Percentiles rank a stretch among this genome's conserved stretches.
These are phyloP conservation scores for Bassia scoparia DNA, from an alignment of 148 eudicot species.

Conservation along the genomic window DNA sequence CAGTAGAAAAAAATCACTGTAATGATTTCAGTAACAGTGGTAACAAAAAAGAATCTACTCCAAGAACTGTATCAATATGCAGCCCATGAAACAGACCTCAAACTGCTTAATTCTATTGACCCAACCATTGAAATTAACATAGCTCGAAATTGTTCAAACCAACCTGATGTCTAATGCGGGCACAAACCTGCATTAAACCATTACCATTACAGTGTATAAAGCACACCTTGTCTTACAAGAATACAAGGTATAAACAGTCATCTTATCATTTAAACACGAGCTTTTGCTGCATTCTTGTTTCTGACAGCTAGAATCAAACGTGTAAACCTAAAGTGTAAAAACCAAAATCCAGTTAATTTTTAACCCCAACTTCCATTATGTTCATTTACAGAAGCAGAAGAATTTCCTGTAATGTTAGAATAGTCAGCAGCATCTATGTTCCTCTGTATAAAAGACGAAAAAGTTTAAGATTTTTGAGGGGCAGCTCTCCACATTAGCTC, in stretches of 20 bases:
- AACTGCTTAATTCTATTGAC: no score
- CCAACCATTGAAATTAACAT: no score
- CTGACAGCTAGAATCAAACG: neutral
- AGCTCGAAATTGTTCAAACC: no score
- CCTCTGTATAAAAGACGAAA: neutral
- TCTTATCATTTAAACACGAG: neutral
- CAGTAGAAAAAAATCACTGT: no score
- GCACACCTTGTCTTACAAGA: neutral
- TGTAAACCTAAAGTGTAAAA: neutral
- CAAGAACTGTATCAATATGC: no score
- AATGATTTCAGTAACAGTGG: no score
- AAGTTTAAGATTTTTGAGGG: slow-evolving; percentile 14
- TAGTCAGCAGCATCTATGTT: neutral
- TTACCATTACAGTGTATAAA: no score
- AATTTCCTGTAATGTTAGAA: neutral
- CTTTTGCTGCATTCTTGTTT: neutral
- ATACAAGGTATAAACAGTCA: no score
- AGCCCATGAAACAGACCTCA: no score
- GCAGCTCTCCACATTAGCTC: slow-evolving; percentile 83
- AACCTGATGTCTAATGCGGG: no score
- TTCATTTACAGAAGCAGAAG: slow-evolving; percentile 20
- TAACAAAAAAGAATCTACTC: no score
- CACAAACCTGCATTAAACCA: no score
- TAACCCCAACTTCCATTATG: neutral
- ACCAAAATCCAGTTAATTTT: neutral